phyloP scores from a whole-genome alignment of 2,329 filamentous ascomycete species.

The Diaporthe amygdali region DNA sequence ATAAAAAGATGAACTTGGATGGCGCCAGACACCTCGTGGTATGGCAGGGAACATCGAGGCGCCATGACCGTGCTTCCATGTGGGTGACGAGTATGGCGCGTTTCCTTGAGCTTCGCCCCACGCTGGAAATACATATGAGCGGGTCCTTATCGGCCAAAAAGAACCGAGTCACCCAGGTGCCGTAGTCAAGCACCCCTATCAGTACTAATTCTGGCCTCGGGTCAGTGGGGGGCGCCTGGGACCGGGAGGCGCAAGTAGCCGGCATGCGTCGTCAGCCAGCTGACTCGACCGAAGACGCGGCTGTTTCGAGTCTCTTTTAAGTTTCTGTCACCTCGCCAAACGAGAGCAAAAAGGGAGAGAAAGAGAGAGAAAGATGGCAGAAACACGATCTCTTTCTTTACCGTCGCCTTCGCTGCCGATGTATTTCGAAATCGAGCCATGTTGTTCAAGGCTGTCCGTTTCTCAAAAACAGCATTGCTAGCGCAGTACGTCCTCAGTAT shows the following conservation, averaged over 20 bases:
- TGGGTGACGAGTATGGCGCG: neutral
- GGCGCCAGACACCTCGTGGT: neutral
- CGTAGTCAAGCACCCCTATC: neutral
- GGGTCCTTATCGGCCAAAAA: neutral
- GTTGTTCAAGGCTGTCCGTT: constrained; percentile 1
- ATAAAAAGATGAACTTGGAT: neutral
- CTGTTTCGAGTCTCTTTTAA: neutral
- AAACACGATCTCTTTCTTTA: neutral
- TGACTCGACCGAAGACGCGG: neutral
- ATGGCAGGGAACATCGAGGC: neutral
- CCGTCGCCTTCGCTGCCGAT: neutral
- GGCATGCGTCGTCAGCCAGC: neutral
- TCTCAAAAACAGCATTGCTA: neutral
- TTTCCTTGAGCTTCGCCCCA: neutral
- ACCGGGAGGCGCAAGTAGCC: neutral
- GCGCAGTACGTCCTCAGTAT: neutral
- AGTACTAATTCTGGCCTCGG: neutral
- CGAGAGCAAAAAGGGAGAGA: too few relatives aligned
- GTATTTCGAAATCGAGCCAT: neutral
- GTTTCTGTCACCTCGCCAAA: neutral
- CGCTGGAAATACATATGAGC: neutral
- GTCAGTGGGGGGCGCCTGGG: neutral
- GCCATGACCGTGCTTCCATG: neutral
- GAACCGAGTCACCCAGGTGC: neutral
- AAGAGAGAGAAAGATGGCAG: neutral